Conservation (phyloP, 73 alveolate genomes). For the Uronychia setigera region DNA sequence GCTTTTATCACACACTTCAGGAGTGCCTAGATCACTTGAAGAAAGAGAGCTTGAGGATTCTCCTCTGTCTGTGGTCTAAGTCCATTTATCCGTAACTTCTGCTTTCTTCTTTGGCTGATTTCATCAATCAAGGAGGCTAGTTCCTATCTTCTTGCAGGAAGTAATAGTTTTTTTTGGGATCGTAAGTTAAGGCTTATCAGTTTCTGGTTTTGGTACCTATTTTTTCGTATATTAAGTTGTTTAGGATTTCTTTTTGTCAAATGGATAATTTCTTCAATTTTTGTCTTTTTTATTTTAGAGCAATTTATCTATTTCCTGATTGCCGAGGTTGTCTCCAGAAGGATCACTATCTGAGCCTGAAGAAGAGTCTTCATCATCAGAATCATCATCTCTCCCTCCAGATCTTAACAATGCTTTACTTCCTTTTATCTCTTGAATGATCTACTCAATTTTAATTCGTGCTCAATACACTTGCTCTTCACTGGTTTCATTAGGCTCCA, state of each 20-base stretch:
- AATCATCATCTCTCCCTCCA: constrained; percentile 41
- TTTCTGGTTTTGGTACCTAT: too few relatives aligned
- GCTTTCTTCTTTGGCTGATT: not conserved
- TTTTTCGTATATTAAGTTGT: too few relatives aligned
- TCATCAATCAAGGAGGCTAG: too few relatives aligned
- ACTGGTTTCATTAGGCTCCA: not conserved
- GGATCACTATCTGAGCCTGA: constrained; percentile 86
- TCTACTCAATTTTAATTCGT: not conserved
- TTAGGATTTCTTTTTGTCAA: not conserved
- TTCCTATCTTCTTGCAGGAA: too few relatives aligned
- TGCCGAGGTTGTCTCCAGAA: constrained; percentile 80
- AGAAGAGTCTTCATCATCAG: constrained; percentile 32
- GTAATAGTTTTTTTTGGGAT: too few relatives aligned
- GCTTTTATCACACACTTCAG: too few relatives aligned
- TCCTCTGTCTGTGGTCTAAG: not conserved
- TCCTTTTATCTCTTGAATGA: not conserved
- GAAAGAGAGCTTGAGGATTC: too few relatives aligned
- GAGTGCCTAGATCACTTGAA: too few relatives aligned
- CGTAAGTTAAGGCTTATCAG: too few relatives aligned
- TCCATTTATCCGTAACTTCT: not conserved
- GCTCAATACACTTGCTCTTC: not conserved
- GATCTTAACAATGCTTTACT: not conserved
- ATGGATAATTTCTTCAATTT: not conserved
- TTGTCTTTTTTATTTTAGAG: constrained; percentile 27
- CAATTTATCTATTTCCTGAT: constrained; percentile 70